These are phyloP conservation scores for Sclerotiophoma versabilis DNA, from an alignment of 2,329 filamentous ascomycete species.

Conservation along the genomic window DNA sequence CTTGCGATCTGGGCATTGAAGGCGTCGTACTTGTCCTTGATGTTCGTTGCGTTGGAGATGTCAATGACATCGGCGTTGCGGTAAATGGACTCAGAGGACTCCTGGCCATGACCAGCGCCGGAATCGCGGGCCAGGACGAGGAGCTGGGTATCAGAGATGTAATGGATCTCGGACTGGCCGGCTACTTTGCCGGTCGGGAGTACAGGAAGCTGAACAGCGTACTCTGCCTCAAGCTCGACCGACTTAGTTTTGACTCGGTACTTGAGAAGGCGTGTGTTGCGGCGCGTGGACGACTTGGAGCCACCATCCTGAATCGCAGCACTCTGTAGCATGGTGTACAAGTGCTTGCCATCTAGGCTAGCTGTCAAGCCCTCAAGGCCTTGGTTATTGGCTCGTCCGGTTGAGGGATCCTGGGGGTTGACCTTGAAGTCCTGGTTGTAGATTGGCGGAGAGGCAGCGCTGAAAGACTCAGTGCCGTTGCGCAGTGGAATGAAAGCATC, in stretches of 20 bases:
- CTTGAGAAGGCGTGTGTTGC: conserved; percentile 67
- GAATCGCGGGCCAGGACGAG: conserved; percentile 71
- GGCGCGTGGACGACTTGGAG: conserved; percentile 60
- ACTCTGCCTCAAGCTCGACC: conserved; percentile 65
- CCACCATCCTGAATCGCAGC: conserved; percentile 63
- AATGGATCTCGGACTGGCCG: conserved; percentile 73
- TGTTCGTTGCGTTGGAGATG: conserved; percentile 66
- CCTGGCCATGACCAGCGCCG: conserved; percentile 64
- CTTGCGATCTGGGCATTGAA: conserved; percentile 56
- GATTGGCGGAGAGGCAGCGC: conserved; percentile 67
- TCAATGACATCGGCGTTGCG: conserved; percentile 75
- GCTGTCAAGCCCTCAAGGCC: conserved; percentile 75
- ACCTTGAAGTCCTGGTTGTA: conserved; percentile 61
- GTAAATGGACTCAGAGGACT: conserved; percentile 64
- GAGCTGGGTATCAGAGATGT: conserved; percentile 69
- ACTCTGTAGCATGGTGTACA: conserved; percentile 72
- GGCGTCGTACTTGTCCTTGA: conserved; percentile 57
- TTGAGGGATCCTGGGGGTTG: conserved; percentile 63
- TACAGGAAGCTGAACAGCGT: conserved; percentile 69
- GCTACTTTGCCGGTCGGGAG: conserved; percentile 65
- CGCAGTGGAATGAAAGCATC: conserved; percentile 69
- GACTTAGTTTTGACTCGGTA: conserved; percentile 64
- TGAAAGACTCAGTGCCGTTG: conserved; percentile 68
- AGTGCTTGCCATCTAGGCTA: conserved; percentile 67
- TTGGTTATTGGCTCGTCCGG: conserved; percentile 75